Base-by-base conservation (phyloP, 1,139 yeast species). In the Yamadazyma dendronema region DNA sequence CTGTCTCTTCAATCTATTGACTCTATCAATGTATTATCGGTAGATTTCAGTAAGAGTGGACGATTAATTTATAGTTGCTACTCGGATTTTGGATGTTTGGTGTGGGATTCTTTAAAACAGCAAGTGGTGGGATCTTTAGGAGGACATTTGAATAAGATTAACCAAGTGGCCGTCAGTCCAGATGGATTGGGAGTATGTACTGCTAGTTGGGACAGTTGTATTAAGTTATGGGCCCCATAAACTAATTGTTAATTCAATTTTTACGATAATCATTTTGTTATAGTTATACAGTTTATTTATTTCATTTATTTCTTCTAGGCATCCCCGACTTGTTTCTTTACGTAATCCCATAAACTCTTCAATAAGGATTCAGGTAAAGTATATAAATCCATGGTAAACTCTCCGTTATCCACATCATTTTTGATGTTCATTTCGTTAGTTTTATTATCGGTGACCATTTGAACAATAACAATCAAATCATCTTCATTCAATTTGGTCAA, bases 351-450 rank as follows among this genome's bases (percentile, higher is more conserved):
- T 62, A 92, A 74, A 73, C 95, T 86, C 65, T 85, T 88, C 61
- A 92, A 77, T 58, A 92, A 72, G 30, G 88, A 81, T 59, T 90
- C 97, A 15, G 98, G 98, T 51, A 92, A 73, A 30, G 97, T 90
- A 61, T 81, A 90, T 53, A 92, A 74, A 64, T 92, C 98, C 86
- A 92, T 88, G 42, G 95, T 90, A 61, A 92, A 92, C 67, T 92
- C 98, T 35, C 98, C 98, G 54, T 88, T 94, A 47, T 90, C 97
- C 36, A 87, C 90, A 57, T 92, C 96, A 62, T 92, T 92, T 59
- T 90, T 89, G 54, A 92, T 86, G 62, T 86, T 89, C 96, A 92
- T 92, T 41, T 92, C 97, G 34, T 87, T 82, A 13, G 97, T 89
- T 61, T 88, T 81, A 65, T 92, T 92, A 61, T 92, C 97, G 37